Conservation (phyloP, 176 grass and related monocot species). For the Puccinellia tenuiflora region DNA sequence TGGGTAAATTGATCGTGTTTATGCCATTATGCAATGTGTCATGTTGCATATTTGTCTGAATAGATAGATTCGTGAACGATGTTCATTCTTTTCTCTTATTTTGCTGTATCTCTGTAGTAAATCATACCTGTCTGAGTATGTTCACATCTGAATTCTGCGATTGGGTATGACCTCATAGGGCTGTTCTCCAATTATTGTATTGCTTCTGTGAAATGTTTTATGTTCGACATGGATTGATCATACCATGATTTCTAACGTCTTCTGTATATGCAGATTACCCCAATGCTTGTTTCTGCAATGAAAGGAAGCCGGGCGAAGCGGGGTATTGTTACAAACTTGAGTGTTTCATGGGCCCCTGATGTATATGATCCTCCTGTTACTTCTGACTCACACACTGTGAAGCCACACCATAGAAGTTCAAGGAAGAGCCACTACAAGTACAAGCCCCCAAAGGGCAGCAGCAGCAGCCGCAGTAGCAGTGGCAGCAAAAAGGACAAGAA, state of each 20-base stretch:
- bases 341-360: constrained; percentile 76
- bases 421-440: constrained; percentile 69
- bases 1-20: background rate
- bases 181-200: background rate
- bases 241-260: background rate
- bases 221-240: background rate
- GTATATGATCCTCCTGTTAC: constrained; percentile 96
- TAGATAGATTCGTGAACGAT: background rate
- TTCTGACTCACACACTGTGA: constrained; percentile 74
- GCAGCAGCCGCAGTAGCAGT: constrained; percentile 37
- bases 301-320: constrained; percentile 70
- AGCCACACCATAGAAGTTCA: constrained; percentile 27
- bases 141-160: background rate
- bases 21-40: background rate
- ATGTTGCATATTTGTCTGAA: background rate
- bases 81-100: background rate
- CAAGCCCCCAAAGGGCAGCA: constrained; percentile 39
- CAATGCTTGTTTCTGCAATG: constrained; percentile 48
- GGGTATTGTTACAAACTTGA: constrained; percentile 45
- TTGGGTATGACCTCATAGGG: background rate
- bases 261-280: constrained; percentile 33
- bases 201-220: background rate
- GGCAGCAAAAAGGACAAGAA: constrained; percentile 54
- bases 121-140: background rate
- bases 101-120: background rate